Evolutionary conservation across 805 yeast species (phyloP), one percentile per base, ranked within the genome.

Genomic region (Wickerhamomyces hampshirensis): DNA sequence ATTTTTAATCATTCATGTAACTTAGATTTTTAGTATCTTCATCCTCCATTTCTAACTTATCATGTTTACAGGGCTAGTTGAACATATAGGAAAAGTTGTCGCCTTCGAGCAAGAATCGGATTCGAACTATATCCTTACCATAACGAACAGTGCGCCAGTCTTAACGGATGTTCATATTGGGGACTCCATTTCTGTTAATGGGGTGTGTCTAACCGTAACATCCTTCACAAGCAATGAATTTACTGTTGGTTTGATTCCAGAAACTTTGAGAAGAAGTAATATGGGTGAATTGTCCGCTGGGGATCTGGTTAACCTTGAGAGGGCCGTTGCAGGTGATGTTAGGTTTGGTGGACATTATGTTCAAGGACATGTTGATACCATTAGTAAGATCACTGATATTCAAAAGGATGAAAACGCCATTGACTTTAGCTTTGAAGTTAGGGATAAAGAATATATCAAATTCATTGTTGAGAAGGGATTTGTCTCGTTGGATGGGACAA

Each of bases 281-380:
- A 63, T 93, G 30, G 91, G 88, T 1, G 60, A 60, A 8, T 70
- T 91, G 58, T 55, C 48, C 16, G 32, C 39, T 1, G 89, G 86
- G 2, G 58, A 73, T 14, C 70, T 68, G 40, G 96, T 93, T 15
- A 91, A 93, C 56, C 66, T 91, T 43, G 99, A 93, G 59, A 70
- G 99, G 40, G 99, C 99, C 0, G 87, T 93, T 23, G 69, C 66
- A 4, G 77, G 78, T 11, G 86, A 84, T 35, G 85, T 79, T 6
- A 69, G 98, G 44, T 77, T 89, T 52, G 99, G 99, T 17, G 99
- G 99, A 1, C 99, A 93, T 60, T 76, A 91, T 45, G 99, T 93
- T 3, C 98, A 93, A 53, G 99, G 98, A 5, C 99, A 93, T 63
- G 87, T 93, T 19, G 99, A 93, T 58, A 85, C 96, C 9, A 38